Evolutionary conservation across 768 basidiomycete species (phyloP), one percentile per base, ranked within the genome.

Genomic region (Podaxis sp.): DNA sequence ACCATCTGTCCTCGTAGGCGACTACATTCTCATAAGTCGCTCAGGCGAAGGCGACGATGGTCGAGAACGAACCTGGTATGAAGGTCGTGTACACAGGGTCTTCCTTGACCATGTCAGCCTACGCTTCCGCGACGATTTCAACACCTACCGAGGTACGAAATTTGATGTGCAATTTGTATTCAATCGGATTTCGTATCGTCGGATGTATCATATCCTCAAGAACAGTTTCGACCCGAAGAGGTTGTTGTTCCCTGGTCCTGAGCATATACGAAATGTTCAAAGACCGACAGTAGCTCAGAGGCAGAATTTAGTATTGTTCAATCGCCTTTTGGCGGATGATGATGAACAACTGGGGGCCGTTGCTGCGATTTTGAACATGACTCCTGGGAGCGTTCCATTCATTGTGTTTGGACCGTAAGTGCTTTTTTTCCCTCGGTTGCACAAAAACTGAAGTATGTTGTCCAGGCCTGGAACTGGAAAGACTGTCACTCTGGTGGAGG

Each of bases 371-470:
- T 33, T 81, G 26, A 70, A 75, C 13, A 76, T 79, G 62, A 76
- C 72, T 1, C 72, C 74, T 17, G 84, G 86, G 7, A 78, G 80
- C 13, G 77, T 76, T 0, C 85, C 87, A 0, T 88, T 87, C 64
- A 75, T 86, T 7, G 71, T 88, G 4, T 88, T 87, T 70, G 87
- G 87, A 37, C 87, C 87, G 87, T 87, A 69, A 66, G 86, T 80
- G 13, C 13, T 60, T 48, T 12, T 17, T 58, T 20, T 36, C 40
- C 30, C 41, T 54, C 8, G 2, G 8, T 58, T 6, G 20, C 40
- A 2, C 38, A 49, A 13, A n/a, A 22, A 17, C 55, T 65, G n/a
- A 17, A 1, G 30, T 12, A 5, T 7, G 5, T 62, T 28, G 10
- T 44, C 49, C 17, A 86, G 85, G 0, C 85, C 85, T 3, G 86